Evolutionary conservation across 371 early-diverging fungal genomes (phyloP).

Genomic region (Capillidium heterosporum): DNA sequence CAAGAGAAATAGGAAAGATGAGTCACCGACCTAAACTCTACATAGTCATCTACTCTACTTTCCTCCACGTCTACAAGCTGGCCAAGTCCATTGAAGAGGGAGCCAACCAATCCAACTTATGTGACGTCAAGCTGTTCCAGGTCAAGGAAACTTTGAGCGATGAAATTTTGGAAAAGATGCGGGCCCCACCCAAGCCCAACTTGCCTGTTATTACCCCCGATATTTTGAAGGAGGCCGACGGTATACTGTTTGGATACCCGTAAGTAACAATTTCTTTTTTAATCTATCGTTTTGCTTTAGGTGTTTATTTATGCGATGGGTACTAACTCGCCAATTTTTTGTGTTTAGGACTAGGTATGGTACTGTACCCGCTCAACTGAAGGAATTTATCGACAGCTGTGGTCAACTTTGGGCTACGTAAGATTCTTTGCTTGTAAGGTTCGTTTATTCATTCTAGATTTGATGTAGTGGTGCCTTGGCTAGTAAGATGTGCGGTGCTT

Average conservation of each 20-base stretch:
- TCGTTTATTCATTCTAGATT: constrained; percentile 9
- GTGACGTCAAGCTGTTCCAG: constrained; percentile 43
- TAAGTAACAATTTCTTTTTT: not conserved
- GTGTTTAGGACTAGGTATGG: constrained; percentile 57
- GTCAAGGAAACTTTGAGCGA: constrained; percentile 25
- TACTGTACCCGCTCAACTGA: constrained; percentile 50
- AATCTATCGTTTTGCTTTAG: not conserved
- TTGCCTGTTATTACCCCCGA: constrained; percentile 36
- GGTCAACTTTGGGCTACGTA: constrained; percentile 44
- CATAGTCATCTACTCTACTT: constrained; percentile 30
- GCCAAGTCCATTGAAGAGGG: constrained; percentile 47
- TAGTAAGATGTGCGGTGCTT: constrained; percentile 54
- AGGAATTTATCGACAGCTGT: constrained; percentile 46
- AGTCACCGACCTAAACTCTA: not conserved
- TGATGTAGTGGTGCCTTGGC: constrained; percentile 41
- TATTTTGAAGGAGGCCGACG: constrained; percentile 42
- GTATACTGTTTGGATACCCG: constrained; percentile 49
- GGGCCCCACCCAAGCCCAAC: constrained; percentile 34
- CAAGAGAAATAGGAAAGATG: too few species aligned
- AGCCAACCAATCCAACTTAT: constrained; percentile 39
- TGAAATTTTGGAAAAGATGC: constrained; percentile 40
- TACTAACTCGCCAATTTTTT: constrained; percentile 9
- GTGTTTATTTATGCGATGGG: too few species aligned
- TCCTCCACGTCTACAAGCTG: constrained; percentile 52
- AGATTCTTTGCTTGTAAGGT: not conserved